Base-by-base conservation (phyloP, 345 rosid species). In the Sonneratia caseolaris region DNA sequence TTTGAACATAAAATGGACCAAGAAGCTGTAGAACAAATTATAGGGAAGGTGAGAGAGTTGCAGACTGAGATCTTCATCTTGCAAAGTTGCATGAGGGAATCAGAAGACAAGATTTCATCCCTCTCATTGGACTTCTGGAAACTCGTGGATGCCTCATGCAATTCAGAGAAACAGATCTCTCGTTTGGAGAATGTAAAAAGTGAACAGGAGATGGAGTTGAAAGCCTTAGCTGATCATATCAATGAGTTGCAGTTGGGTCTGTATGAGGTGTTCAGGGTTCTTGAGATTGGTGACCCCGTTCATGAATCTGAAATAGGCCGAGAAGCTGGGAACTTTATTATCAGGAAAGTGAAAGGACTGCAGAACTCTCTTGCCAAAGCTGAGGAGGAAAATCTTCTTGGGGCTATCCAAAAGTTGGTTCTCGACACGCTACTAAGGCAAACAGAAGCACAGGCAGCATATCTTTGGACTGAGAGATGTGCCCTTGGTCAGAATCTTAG, bases 31-130 rank as follows among this genome's bases (percentile, higher is more conserved):
- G 80, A 80, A 71, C 49, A 62, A 68, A 72, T 91, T 45, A 77
- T 80, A 73, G 32, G 69, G 69, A 86, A 83, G 75, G 84, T 62
- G 19, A 62, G 27, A 27, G 66, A 62, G 14, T 14, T 62, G 37
- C 78, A 89, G 81, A 75, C 85, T 61, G 90, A 91, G 77, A 87
- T 83, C 77, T 86, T 91, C 73, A 77, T 91, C 76, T 84, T 88
- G 84, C 87, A 85, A 76, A 82, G 82, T 74, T 89, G 83, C 76
- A 69, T 87, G 36, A 83, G 77, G 77, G 93, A 88, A 47, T 81
- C 87, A 78, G 86, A 86, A 77, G 93, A 84, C 77, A 85, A 81
- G 71, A 87, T 84, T 66, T 73, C 81, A 72, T 82, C 85, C 70
- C 84, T 92, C 22, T 74, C 84, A 67, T 73, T 79, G 47, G 89